Conservation (phyloP, 768 basidiomycete genomes). For the Steccherinum ochraceum region DNA sequence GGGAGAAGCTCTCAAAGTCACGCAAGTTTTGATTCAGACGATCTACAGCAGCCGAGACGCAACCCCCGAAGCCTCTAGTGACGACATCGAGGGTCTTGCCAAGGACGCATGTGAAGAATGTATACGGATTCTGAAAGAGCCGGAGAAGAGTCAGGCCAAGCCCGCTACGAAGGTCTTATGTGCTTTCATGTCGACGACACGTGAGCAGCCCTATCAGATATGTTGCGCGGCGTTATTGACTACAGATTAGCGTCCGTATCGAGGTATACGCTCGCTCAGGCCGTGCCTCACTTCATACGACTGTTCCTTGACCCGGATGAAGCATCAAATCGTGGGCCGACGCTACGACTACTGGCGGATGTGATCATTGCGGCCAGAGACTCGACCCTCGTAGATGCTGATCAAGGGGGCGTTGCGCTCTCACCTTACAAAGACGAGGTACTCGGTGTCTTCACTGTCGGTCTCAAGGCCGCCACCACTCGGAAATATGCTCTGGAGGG, state of each 20-base stretch:
- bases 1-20: conserved; percentile 61
- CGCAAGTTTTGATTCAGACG: conserved; percentile 67
- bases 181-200: conserved; percentile 68
- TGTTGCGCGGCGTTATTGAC: neutral
- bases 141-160: conserved; percentile 90
- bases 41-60: conserved; percentile 41
- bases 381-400: conserved; percentile 24
- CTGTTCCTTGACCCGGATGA: conserved; percentile 73
- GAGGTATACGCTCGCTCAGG: conserved; percentile 58
- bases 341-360: conserved; percentile 62
- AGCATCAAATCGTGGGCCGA: conserved; percentile 54
- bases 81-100: conserved; percentile 49
- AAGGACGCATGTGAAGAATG: conserved; percentile 78
- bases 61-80: conserved; percentile 25
- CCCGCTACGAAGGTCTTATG: conserved; percentile 82
- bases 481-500: conserved; percentile 58
- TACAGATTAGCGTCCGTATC: conserved; percentile 66
- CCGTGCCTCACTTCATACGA: conserved; percentile 68
- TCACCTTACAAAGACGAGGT: conserved; percentile 70
- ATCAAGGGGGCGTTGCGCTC: conserved; percentile 33
- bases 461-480: conserved; percentile 45
- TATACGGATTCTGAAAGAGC: conserved; percentile 71
- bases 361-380: conserved; percentile 50
- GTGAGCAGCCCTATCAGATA: conserved; percentile 39
- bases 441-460: conserved; percentile 55